Percentiles rank a stretch among this genome's conserved stretches.
These are phyloP conservation scores for Rhynchosporium agropyri DNA, from an alignment of 2,329 filamentous ascomycete genomes.

Conservation along the genomic window DNA sequence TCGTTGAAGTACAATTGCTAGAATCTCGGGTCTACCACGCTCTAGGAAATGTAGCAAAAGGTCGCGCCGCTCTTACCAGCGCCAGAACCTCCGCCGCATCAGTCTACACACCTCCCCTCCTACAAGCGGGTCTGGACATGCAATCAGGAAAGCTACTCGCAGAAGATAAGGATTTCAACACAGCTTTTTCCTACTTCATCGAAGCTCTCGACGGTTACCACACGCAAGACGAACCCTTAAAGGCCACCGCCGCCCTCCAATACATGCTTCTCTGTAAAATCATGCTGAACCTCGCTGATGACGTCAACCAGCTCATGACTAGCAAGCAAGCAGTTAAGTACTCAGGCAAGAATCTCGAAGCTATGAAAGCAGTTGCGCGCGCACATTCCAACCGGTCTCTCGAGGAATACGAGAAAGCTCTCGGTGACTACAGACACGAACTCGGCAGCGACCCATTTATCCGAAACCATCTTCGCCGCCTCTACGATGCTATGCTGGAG, in stretches of 20 bases:
- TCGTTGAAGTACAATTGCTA: slow-evolving; percentile 96
- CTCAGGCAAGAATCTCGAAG: slow-evolving; percentile 91
- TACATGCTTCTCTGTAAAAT: slow-evolving; percentile 99
- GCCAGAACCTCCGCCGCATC: slow-evolving; percentile 94
- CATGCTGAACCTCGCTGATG: slow-evolving; percentile 96
- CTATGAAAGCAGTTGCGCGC: slow-evolving; percentile 97
- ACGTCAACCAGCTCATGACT: slow-evolving; percentile 91
- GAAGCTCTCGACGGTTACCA: slow-evolving; percentile 98
- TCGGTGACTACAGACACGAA: slow-evolving; percentile 89
- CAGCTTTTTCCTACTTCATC: slow-evolving; percentile 98
- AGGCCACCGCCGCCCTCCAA: slow-evolving; percentile 95
- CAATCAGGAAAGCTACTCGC: slow-evolving; percentile 99
- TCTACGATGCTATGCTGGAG: slow-evolving; percentile 98
- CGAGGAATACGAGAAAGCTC: slow-evolving; percentile 93
- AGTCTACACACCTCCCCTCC: slow-evolving; percentile 91
- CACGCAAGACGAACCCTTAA: slow-evolving; percentile 81
- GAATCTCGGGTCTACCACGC: slow-evolving; percentile 98
- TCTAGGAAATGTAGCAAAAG: slow-evolving; percentile 94
- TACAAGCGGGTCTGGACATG: slow-evolving; percentile 98
- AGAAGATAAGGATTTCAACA: slow-evolving; percentile 99
- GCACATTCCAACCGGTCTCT: slow-evolving; percentile 94
- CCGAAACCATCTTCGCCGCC: slow-evolving; percentile 88
- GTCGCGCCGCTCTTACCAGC: slow-evolving; percentile 89
- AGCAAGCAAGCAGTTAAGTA: slow-evolving; percentile 98
- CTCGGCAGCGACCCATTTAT: slow-evolving; percentile 95